phyloP scores from a whole-genome alignment of 2,329 filamentous ascomycete species.

The Cladosporium sp. region DNA sequence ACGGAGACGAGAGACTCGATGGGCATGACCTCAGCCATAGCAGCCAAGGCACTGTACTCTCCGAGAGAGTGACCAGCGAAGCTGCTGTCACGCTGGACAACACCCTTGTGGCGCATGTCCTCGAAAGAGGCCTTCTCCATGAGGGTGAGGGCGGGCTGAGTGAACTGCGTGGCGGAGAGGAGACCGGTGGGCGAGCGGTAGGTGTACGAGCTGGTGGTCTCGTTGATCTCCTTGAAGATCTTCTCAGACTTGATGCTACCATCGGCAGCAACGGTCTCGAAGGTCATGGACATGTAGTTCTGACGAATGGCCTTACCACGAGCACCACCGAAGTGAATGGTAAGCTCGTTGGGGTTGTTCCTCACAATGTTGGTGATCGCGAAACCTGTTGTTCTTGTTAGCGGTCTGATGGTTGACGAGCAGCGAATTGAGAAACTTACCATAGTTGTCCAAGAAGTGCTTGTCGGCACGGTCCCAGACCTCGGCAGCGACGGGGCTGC shows the following conservation, averaged over 20 bases:
- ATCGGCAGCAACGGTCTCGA: constrained; percentile 92
- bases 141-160: constrained; percentile 89
- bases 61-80: constrained; percentile 97
- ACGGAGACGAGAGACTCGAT: constrained; percentile 97
- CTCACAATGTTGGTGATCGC: constrained; percentile 98
- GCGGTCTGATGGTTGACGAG: background rate
- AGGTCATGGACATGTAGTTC: constrained; percentile 99
- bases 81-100: constrained; percentile 92
- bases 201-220: constrained; percentile 91
- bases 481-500: constrained; percentile 88
- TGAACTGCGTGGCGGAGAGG: constrained; percentile 96
- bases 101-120: constrained; percentile 95
- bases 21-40: constrained; percentile 97
- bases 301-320: constrained; percentile 95
- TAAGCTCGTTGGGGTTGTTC: constrained; percentile 99
- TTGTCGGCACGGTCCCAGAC: constrained; percentile 98
- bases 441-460: constrained; percentile 98
- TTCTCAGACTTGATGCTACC: constrained; percentile 95
- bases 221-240: constrained; percentile 97
- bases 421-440: constrained; percentile 47
- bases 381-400: constrained; percentile 59
- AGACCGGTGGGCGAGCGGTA: constrained; percentile 93
- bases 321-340: constrained; percentile 94
- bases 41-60: constrained; percentile 95
- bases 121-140: constrained; percentile 99